phyloP scores from a whole-genome alignment of 306 rosid species.

The Cicer arietinum region DNA sequence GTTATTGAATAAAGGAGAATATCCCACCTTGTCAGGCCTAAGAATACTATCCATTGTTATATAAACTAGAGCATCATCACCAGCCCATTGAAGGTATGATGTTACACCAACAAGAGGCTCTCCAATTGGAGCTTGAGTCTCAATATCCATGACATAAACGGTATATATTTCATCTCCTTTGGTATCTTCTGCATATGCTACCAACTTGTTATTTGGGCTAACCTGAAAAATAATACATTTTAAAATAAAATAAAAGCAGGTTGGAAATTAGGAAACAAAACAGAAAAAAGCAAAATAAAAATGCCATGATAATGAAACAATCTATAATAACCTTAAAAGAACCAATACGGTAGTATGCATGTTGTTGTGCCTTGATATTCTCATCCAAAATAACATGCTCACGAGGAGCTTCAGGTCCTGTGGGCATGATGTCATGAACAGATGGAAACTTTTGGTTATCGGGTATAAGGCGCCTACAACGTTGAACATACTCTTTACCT shows the following conservation, averaged over 20 bases:
- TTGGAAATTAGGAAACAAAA: neutral
- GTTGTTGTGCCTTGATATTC: constrained; percentile 72
- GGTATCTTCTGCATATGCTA: constrained; percentile 92
- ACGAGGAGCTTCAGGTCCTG: constrained; percentile 67
- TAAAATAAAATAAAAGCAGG: constrained; percentile 31
- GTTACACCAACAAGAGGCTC: constrained; percentile 66
- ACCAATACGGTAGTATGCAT: constrained; percentile 62
- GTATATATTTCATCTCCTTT: constrained; percentile 93
- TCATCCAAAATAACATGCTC: constrained; percentile 90
- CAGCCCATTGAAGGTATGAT: constrained; percentile 75
- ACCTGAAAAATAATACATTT: constrained; percentile 56
- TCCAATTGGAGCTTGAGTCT: constrained; percentile 68
- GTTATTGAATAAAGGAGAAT: constrained; percentile 38
- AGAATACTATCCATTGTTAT: constrained; percentile 85
- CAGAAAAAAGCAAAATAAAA: constrained; percentile 25
- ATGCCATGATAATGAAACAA: constrained; percentile 22
- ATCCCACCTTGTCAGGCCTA: constrained; percentile 83
- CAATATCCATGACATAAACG: constrained; percentile 71
- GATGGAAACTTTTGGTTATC: constrained; percentile 54
- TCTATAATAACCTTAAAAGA: constrained; percentile 57
- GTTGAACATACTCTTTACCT: constrained; percentile 83
- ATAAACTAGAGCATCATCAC: constrained; percentile 69
- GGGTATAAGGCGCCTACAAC: constrained; percentile 69
- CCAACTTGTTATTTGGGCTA: constrained; percentile 79
- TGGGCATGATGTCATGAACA: constrained; percentile 70